phyloP scores from a whole-genome alignment of 148 eudicot genomes.

The Rheum nobile region DNA sequence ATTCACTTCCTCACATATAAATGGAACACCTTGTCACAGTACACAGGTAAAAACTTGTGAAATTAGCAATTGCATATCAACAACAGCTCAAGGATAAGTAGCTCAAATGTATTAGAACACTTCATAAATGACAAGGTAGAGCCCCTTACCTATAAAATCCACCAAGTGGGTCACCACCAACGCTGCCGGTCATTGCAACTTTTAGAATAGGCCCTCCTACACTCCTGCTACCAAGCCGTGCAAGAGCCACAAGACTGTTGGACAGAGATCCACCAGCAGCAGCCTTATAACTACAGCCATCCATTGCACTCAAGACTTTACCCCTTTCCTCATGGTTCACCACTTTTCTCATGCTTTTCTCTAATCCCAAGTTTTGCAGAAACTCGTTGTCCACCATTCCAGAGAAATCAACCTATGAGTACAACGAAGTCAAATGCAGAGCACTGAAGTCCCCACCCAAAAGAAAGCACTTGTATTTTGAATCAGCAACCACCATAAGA shows the following conservation, averaged over 20 bases:
- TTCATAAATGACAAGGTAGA: background rate
- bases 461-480: background rate
- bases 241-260: slow-evolving; percentile 92
- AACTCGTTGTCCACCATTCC: slow-evolving; percentile 80
- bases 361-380: slow-evolving; percentile 60
- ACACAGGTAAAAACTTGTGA: background rate
- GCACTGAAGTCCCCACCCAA: background rate
- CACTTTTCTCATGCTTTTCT: slow-evolving; percentile 81
- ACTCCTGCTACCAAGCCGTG: slow-evolving; percentile 80
- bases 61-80: background rate
- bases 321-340: slow-evolving; percentile 96
- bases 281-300: slow-evolving; percentile 98
- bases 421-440: background rate
- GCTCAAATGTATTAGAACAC: background rate
- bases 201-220: slow-evolving; percentile 56
- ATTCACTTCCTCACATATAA: background rate
- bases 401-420: slow-evolving; percentile 80
- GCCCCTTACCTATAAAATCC: slow-evolving; percentile 69
- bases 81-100: background rate
- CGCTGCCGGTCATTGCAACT: slow-evolving; percentile 91
- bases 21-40: background rate
- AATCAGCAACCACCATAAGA: background rate
- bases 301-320: slow-evolving; percentile 85
- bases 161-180: slow-evolving; percentile 98
- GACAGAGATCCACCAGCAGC: slow-evolving; percentile 99